Conservation (phyloP, 257 asterid genomes). For the Scutellaria barbata region DNA sequence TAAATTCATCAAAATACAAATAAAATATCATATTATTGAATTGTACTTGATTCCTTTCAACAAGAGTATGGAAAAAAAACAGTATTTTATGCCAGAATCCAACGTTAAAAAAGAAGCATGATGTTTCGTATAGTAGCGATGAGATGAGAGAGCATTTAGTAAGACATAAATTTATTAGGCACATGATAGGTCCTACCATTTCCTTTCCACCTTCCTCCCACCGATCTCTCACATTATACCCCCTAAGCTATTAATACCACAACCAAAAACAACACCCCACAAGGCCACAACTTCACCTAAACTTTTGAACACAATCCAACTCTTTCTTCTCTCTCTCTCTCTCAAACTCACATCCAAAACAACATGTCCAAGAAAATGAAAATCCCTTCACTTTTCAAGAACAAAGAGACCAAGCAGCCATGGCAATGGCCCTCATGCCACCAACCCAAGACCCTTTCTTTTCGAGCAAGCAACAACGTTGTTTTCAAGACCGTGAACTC, state of each 20-base stretch:
- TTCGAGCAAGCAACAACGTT: slow-evolving; percentile 42
- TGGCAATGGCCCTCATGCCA: slow-evolving; percentile 60
- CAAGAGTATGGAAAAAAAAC: neutral
- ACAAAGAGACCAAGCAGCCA: slow-evolving; percentile 36
- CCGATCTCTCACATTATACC: slow-evolving; percentile 37
- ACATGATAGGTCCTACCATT: slow-evolving; percentile 59
- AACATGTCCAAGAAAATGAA: slow-evolving; percentile 53
- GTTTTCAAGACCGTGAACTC: slow-evolving; percentile 74
- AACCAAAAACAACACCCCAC: slow-evolving; percentile 28
- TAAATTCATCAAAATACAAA: no score
- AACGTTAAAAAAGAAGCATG: neutral
- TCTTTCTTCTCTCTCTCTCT: slow-evolving; percentile 18
- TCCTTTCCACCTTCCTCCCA: slow-evolving; percentile 61
- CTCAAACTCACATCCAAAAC: neutral
- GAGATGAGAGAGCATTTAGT: slow-evolving; percentile 43
- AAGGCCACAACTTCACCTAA: slow-evolving; percentile 19
- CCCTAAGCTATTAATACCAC: slow-evolving; percentile 56
- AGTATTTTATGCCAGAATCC: neutral
- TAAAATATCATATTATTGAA: no score
- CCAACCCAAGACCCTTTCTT: slow-evolving; percentile 50
- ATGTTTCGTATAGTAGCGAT: slow-evolving; percentile 28
- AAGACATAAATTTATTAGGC: slow-evolving; percentile 42
- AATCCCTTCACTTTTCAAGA: slow-evolving; percentile 55
- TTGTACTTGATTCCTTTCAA: no score
- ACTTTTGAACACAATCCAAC: neutral